Base-by-base conservation (phyloP, 345 rosid species). In the Conringia planisiliqua region DNA sequence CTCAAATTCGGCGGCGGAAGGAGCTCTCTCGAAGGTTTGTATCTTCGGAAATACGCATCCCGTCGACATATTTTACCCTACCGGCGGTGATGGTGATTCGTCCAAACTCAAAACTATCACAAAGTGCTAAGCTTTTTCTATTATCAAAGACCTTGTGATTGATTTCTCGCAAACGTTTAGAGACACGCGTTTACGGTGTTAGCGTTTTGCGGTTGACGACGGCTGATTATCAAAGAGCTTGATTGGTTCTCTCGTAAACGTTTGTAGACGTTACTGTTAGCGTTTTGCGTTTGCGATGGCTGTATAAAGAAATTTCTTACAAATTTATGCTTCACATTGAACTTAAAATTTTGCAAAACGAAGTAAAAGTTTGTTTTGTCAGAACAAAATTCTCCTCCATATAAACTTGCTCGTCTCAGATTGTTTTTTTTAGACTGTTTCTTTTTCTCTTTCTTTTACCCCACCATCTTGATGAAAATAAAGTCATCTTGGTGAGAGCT, bases 1-100 rank as follows among this genome's bases (percentile, higher is more conserved):
- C 38, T 78, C 84, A 70, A 94, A 91, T 0, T 78, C 83, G 66
- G 80, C 33, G 18, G 88, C 69, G 1, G 88, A 85, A 52, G 86
- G 91, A 59, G 73, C 72, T 60, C 78, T 78, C 68, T 87, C 82
- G 79, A 88, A 84, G 65, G 17, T 77, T 66, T 70, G 67, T 40
- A 89, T 82, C 46, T 39, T 77, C 54, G 44, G 50, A 29, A 80
- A 75, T 44, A 67, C 84, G 64, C 73, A 11, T 61, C 74, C 81
- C 84, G 62, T 83, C 72, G 72, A 0, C 80, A 57, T 77, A 12
- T 0, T 43, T 66, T 29, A 18, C 43, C 5, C 43, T 17, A 24
- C 6, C 32, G 36, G 24, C 42, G 73, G 24, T 36, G 18, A 2
- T 55, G 64, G 14, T 7, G 30, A 68, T 50, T 22, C 16, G 20